phyloP scores from a whole-genome alignment of 2,329 filamentous ascomycete genomes.

The Penicillium sp. region DNA sequence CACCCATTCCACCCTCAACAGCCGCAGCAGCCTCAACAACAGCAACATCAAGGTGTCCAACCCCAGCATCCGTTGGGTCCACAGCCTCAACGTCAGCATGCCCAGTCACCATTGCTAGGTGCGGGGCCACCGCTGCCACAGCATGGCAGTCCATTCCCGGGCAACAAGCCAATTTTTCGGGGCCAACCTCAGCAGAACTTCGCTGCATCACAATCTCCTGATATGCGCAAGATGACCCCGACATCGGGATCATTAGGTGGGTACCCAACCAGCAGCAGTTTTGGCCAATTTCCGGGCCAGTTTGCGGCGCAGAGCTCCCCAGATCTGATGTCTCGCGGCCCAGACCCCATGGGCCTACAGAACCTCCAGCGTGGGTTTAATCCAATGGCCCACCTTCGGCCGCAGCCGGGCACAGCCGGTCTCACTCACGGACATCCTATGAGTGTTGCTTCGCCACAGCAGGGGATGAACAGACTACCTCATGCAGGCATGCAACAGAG shows the following conservation, averaged over 20 bases:
- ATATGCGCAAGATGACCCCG: conserved; percentile 37
- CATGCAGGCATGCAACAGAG: conserved; percentile 24
- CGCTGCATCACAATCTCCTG: conserved; percentile 29
- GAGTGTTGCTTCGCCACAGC: conserved; percentile 35
- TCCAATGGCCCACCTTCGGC: conserved; percentile 33
- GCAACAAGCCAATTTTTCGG: conserved; percentile 30
- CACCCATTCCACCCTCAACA: conserved; percentile 33
- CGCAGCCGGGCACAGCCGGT: conserved; percentile 27
- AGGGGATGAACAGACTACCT: conserved; percentile 32
- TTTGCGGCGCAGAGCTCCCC: conserved; percentile 32
- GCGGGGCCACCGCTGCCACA: conserved; percentile 27
- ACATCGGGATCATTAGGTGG: conserved; percentile 32
- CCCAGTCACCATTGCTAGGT: conserved; percentile 34
- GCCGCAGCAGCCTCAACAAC: conserved; percentile 22
- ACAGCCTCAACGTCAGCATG: conserved; percentile 27
- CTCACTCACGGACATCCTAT: conserved; percentile 32
- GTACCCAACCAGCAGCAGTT: conserved; percentile 30
- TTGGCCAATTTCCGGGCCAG: conserved; percentile 30
- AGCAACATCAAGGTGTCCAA: conserved; percentile 24
- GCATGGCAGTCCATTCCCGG: conserved; percentile 28
- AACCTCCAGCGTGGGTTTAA: conserved; percentile 33
- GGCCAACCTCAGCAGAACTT: conserved; percentile 30
- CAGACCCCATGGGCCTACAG: conserved; percentile 33
- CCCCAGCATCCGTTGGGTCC: conserved; percentile 22
- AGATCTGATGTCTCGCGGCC: conserved; percentile 29